Base-by-base conservation (phyloP, 441 rosid species). In the Gossypium davidsonii region DNA sequence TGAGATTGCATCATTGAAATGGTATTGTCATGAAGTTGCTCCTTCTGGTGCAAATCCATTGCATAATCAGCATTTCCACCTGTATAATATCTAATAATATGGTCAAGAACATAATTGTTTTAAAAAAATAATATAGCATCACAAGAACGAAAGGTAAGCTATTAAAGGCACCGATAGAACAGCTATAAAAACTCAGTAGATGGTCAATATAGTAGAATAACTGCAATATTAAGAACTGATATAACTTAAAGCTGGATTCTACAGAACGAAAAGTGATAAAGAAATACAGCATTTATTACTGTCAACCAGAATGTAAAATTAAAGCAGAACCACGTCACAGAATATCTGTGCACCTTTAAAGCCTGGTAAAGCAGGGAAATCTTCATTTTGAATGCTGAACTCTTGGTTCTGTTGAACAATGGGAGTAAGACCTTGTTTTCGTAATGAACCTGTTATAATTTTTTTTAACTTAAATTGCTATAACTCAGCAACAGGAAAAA, bases 311-410 rank as follows among this genome's bases (percentile, higher is more conserved):
- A 49, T 70, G 34, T 44, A 44, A 21, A 28, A 46, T 66, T 46
- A 46, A 42, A 44, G 39, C 73, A 77, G 46, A 42, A 64, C 52
- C n/a, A 39, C 67, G 25, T 21, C 73, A 84, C 20, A 70, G 17
- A 52, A 70, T 60, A 46, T 4, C 14, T 15, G 25, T 49, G 67
- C 71, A 95, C 99, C 99, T 88, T 96, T 96, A 73, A 89, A 96
- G 74, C 98, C 99, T 1, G 98, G 99, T 75, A 96, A 86, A 70
- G 99, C 99, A 58, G 99, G 99, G 85, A 96, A 96, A 84, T 96
- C 98, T 88, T 96, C 98, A 77, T 88, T 96, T 85, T 96, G 98
- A 71, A 96, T 96, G 84, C 99, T 93, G 81, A 93, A 96, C 86
- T 96, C 99, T 83, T 93, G 98, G 80, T 89, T 96, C 83, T 96